Conservation (phyloP, 495 filamentous ascomycete species). For the Lasiosphaeria miniovina region DNA sequence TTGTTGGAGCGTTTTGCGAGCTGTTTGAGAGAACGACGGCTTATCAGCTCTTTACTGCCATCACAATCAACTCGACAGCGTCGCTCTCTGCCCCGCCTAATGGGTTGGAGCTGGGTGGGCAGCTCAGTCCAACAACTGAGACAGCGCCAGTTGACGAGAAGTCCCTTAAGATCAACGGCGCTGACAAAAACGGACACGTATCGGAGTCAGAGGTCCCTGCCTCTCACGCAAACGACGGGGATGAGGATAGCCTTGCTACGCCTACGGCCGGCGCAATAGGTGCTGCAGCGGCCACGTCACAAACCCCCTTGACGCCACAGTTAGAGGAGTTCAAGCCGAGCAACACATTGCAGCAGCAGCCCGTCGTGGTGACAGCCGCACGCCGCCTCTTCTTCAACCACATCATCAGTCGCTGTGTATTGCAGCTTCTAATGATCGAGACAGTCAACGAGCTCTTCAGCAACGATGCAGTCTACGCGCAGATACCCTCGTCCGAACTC, state of each 20-base stretch:
- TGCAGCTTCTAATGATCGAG: slow-evolving; percentile 98
- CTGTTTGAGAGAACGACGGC: slow-evolving; percentile 93
- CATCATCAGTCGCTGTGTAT: slow-evolving; percentile 98
- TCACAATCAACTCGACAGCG: slow-evolving; percentile 54
- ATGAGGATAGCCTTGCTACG: slow-evolving; percentile 17
- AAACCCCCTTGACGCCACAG: slow-evolving; percentile 37
- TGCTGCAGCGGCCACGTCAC: slow-evolving; percentile 20
- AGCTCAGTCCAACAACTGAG: slow-evolving; percentile 40
- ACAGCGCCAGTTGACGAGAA: slow-evolving; percentile 46
- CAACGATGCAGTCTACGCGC: slow-evolving; percentile 89
- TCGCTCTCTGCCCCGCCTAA: slow-evolving; percentile 43
- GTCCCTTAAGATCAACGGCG: slow-evolving; percentile 62
- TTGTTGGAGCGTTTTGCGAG: slow-evolving; percentile 92
- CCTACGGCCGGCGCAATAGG: slow-evolving; percentile 9
- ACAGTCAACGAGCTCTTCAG: slow-evolving; percentile 98
- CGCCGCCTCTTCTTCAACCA: slow-evolving; percentile 97
- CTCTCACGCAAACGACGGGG: slow-evolving; percentile 31
- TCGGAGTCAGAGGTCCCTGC: slow-evolving; percentile 25
- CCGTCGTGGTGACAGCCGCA: slow-evolving; percentile 85
- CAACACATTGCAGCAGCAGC: slow-evolving; percentile 72
- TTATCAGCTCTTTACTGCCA: slow-evolving; percentile 87
- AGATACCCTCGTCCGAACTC: slow-evolving; percentile 85
- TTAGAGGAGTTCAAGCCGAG: slow-evolving; percentile 88
- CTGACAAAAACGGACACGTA: slow-evolving; percentile 32
- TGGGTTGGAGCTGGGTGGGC: slow-evolving; percentile 41